Evolutionary conservation across 2,329 filamentous ascomycete species (phyloP).

Genomic region (Colletotrichum zoysiae): DNA sequence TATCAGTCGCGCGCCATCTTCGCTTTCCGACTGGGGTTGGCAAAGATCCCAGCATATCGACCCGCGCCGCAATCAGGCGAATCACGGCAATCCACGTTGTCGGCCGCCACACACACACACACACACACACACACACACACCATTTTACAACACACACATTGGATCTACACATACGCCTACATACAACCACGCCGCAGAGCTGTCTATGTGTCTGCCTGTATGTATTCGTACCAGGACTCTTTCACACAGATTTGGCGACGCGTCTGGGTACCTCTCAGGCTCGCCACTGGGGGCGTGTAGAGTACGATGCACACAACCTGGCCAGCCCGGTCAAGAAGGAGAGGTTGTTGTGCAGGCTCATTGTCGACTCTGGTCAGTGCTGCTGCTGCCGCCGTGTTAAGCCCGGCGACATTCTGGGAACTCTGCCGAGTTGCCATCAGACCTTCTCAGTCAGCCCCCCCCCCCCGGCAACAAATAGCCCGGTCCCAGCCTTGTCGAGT

Average conservation of each 20-base stretch:
- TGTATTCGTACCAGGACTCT: slow-evolving; percentile 12
- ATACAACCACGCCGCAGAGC: slow-evolving; percentile 19
- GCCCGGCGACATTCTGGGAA: slow-evolving; percentile 1
- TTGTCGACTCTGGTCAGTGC: background rate
- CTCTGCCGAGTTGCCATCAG: background rate
- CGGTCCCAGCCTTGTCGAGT: background rate
- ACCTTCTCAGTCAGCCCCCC: background rate
- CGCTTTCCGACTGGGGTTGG: slow-evolving; percentile 23
- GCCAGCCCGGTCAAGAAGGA: background rate
- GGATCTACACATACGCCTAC: slow-evolving; percentile 11
- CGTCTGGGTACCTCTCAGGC: slow-evolving; percentile 6
- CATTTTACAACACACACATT: slow-evolving; percentile 29
- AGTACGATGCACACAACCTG: slow-evolving; percentile 9
- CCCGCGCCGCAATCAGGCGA: slow-evolving; percentile 34
- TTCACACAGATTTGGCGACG: slow-evolving; percentile 23
- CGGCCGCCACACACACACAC: slow-evolving; percentile 31
- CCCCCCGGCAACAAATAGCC: background rate
- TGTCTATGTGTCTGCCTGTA: background rate
- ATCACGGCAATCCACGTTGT: slow-evolving; percentile 44
- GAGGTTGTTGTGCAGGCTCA: background rate
- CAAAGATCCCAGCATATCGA: slow-evolving; percentile 33
- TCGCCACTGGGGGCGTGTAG: slow-evolving; percentile 5
- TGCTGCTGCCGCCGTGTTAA: background rate
- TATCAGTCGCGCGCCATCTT: slow-evolving; percentile 42
- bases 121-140: slow-evolving; percentile 34